Conservation (phyloP, 2,329 filamentous ascomycete genomes). For the Cladosporium sp. region DNA sequence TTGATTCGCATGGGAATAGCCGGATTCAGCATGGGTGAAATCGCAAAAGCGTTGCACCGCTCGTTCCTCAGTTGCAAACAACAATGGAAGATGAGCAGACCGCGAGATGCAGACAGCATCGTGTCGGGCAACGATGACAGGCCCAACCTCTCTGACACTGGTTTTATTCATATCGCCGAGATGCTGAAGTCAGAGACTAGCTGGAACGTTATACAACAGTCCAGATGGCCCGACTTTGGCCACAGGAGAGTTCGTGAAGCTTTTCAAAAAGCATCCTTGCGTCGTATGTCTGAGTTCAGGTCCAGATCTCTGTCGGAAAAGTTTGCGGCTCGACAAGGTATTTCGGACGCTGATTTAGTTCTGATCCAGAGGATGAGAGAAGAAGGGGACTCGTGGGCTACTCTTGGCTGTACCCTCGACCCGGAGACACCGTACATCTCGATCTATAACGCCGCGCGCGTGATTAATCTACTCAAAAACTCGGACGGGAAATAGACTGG, state of each 20-base stretch:
- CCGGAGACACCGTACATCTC: no score
- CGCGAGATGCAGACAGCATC: background rate
- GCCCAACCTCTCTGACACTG: background rate
- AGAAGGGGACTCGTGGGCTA: background rate
- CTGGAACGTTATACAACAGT: background rate
- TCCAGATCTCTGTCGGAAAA: background rate
- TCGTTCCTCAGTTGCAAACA: background rate
- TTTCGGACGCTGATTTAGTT: background rate
- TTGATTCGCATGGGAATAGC: background rate
- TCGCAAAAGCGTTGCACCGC: background rate
- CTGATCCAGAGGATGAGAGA: background rate
- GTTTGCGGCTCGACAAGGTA: background rate
- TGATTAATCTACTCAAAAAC: no score
- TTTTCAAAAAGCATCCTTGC: background rate
- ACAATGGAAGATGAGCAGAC: background rate
- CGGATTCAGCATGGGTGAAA: background rate
- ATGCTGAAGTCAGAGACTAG: background rate
- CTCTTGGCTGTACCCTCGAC: background rate
- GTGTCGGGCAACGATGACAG: no score
- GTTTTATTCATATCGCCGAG: background rate
- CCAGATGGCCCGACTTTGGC: background rate
- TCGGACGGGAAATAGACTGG: no score
- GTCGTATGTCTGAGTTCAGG: background rate
- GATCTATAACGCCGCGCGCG: no score
- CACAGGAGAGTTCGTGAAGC: background rate